Percentiles rank a stretch among this genome's conserved stretches.
Evolutionary conservation across 2,329 filamentous ascomycete genomes (phyloP).

Genomic region (Calonectria pseudoturangicola): DNA sequence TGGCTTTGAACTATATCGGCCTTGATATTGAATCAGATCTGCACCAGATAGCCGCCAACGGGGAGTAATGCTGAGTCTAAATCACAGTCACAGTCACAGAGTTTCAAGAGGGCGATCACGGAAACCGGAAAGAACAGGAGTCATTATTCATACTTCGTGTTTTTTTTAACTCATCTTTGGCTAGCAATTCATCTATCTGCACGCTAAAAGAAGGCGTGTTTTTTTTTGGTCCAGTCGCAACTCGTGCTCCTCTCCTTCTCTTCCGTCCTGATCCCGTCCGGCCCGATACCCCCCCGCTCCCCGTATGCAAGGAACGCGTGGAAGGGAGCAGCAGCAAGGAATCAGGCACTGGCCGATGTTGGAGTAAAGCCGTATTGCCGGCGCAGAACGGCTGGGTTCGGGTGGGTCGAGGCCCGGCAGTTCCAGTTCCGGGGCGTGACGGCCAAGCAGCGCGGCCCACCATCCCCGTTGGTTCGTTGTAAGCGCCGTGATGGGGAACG

Average conservation of each 20-base stretch:
- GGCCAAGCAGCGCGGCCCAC: conserved; percentile 2
- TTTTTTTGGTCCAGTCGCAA: conserved; percentile 7
- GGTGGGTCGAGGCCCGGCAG: conserved; percentile 16
- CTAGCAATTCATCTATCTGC: background rate
- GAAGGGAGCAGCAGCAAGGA: background rate
- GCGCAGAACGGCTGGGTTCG: conserved; percentile 2
- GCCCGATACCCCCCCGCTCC: background rate
- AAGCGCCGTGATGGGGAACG: conserved; percentile 30
- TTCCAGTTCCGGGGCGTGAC: conserved; percentile 17
- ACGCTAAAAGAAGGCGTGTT: background rate
- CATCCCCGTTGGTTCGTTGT: conserved; percentile 1
- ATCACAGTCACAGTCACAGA: background rate
- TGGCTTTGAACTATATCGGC: background rate
- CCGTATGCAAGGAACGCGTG: conserved; percentile 21
- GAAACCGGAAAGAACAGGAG: background rate
- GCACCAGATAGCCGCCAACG: conserved; percentile 2
- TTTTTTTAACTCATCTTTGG: background rate
- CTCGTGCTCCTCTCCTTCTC: background rate
- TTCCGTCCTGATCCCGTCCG: conserved; percentile 5
- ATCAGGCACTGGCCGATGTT: background rate
- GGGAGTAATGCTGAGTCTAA: background rate
- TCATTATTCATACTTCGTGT: conserved; percentile 1
- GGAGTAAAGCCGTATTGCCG: conserved; percentile 34
- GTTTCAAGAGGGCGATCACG: background rate
- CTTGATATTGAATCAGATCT: conserved; percentile 13